Conservation (phyloP, 441 rosid species). For the Populus hybrid region DNA sequence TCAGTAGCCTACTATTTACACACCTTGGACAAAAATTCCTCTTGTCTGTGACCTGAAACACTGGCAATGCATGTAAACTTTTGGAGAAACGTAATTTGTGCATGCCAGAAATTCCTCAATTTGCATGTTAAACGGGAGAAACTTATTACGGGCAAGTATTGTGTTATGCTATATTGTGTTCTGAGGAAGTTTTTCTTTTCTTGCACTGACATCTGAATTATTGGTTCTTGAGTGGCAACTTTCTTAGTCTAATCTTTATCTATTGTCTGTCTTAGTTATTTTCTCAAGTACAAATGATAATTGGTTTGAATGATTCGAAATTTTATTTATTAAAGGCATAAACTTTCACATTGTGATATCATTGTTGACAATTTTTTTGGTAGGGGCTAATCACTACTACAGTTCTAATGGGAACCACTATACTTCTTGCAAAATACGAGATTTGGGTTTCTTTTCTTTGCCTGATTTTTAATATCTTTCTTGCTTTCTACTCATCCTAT, state of each 20-base stretch:
- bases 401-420: neutral
- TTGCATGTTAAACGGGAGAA: neutral
- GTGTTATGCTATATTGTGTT: neutral
- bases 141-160: neutral
- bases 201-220: neutral
- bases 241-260: neutral
- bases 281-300: neutral
- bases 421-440: neutral
- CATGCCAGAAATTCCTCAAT: neutral
- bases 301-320: neutral
- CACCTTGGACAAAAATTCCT: neutral
- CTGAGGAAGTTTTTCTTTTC: neutral
- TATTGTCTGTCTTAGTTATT: neutral
- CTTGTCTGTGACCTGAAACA: neutral
- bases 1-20: neutral
- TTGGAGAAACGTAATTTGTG: neutral
- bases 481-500: neutral
- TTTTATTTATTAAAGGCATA: neutral
- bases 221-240: neutral
- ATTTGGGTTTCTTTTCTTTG: neutral
- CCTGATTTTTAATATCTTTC: neutral
- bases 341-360: neutral
- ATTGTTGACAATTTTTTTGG: neutral
- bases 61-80: neutral
- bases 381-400: neutral